Percentiles rank a stretch among this genome's conserved stretches.
phyloP scores from a whole-genome alignment of 495 filamentous ascomycete genomes.

The Penicillium bialowiezense region DNA sequence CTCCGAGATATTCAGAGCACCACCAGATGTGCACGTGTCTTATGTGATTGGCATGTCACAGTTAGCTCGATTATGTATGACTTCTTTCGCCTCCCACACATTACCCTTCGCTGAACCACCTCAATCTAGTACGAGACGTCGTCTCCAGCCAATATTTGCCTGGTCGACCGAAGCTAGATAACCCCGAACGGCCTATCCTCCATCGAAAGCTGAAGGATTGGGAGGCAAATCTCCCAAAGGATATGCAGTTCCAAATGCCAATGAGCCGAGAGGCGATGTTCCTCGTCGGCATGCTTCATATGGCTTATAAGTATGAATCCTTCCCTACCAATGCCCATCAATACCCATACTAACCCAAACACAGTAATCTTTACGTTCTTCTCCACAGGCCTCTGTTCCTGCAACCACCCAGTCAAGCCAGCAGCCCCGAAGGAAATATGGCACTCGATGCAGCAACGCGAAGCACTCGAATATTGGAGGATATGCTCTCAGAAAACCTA shows the following conservation, averaged over 20 bases:
- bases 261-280: slow-evolving; percentile 29
- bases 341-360: neutral
- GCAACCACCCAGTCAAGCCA: slow-evolving; percentile 22
- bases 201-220: slow-evolving; percentile 33
- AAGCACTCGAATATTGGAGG: slow-evolving; percentile 44
- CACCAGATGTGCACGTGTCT: slow-evolving; percentile 25
- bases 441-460: slow-evolving; percentile 43
- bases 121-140: slow-evolving; percentile 34
- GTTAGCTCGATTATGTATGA: slow-evolving; percentile 35
- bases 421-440: slow-evolving; percentile 26
- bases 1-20: slow-evolving; percentile 27
- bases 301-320: slow-evolving; percentile 39
- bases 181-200: slow-evolving; percentile 25
- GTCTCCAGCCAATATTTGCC: slow-evolving; percentile 41
- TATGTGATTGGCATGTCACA: slow-evolving; percentile 46
- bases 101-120: no score
- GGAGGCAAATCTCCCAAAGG: slow-evolving; percentile 31
- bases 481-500: slow-evolving; percentile 44
- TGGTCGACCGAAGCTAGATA: slow-evolving; percentile 26
- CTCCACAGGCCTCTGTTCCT: slow-evolving; percentile 38
- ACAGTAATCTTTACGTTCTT: slow-evolving; percentile 39
- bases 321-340: neutral
- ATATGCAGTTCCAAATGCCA: slow-evolving; percentile 29
- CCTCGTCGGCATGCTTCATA: slow-evolving; percentile 42
- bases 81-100: no score